Percentiles rank a stretch among this genome's conserved stretches.
Conservation (phyloP, 2,329 filamentous ascomycete species). For the Clarireedia monteithiana region DNA sequence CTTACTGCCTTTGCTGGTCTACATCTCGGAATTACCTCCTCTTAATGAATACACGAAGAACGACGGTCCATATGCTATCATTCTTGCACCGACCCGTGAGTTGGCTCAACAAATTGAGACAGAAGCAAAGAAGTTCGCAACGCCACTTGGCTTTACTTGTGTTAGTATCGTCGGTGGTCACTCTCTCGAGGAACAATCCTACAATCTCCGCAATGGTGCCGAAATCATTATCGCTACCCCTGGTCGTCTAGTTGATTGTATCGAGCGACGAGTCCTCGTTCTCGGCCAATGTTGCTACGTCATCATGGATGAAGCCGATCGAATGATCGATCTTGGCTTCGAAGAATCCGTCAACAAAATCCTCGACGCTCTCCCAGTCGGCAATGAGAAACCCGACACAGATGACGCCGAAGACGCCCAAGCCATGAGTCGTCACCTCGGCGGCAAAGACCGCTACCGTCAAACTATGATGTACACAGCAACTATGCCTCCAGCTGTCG, state of each 20-base stretch:
- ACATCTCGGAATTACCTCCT: constrained; percentile 84
- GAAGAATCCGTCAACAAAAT: constrained; percentile 98
- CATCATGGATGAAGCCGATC: constrained; percentile 98
- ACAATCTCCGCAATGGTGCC: constrained; percentile 80
- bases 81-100: constrained; percentile 93
- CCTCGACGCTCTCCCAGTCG: constrained; percentile 82
- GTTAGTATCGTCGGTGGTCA: constrained; percentile 98
- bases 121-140: constrained; percentile 88
- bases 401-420: constrained; percentile 82
- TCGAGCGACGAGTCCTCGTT: constrained; percentile 85
- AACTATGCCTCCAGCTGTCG: constrained; percentile 88
- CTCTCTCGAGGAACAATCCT: constrained; percentile 87
- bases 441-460: constrained; percentile 71
- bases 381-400: constrained; percentile 90
- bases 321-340: constrained; percentile 98
- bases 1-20: constrained; percentile 82
- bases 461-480: constrained; percentile 99
- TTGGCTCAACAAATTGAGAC: constrained; percentile 94
- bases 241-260: constrained; percentile 92
- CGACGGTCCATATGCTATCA: constrained; percentile 94
- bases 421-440: constrained; percentile 76
- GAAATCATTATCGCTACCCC: constrained; percentile 99
- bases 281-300: constrained; percentile 96
- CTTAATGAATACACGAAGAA: constrained; percentile 82
- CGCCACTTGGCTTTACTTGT: constrained; percentile 83